These are phyloP conservation scores for Gossypium trilobum DNA, from an alignment of 441 rosid genomes.

Conservation along the genomic window DNA sequence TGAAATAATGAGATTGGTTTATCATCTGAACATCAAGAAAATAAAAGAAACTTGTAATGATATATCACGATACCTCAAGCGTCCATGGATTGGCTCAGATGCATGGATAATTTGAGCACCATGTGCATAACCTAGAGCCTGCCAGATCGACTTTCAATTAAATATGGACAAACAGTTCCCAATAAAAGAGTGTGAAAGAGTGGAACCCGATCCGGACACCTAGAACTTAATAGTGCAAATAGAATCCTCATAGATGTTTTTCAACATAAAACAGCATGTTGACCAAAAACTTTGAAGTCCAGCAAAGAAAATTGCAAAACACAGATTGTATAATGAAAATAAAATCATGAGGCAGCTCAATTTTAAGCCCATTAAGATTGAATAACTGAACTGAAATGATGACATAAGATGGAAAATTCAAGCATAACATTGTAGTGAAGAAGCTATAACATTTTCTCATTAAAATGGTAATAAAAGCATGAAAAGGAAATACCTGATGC, in stretches of 20 bases:
- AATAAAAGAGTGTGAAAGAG: neutral
- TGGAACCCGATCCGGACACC: neutral
- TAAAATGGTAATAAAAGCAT: neutral
- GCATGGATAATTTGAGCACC: slow-evolving; percentile 88
- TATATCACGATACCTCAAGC: slow-evolving; percentile 57
- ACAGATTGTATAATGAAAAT: neutral
- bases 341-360: neutral
- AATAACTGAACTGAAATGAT: neutral
- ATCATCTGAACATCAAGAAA: neutral
- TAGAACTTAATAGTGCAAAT: neutral
- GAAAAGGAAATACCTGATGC: slow-evolving; percentile 56
- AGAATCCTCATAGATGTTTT: neutral
- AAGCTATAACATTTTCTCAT: neutral
- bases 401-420: neutral
- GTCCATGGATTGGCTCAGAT: slow-evolving; percentile 89
- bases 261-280: slow-evolving; percentile 1
- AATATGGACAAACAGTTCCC: neutral
- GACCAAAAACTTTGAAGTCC: neutral
- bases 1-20: no score
- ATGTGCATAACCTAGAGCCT: slow-evolving; percentile 90
- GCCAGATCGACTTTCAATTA: slow-evolving; percentile 21
- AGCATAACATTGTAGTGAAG: neutral
- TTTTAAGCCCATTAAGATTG: neutral
- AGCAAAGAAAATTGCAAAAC: slow-evolving; percentile 1
- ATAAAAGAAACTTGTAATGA: slow-evolving; percentile 4